Conservation (phyloP, 768 basidiomycete genomes). For the Trametes cubensis region DNA sequence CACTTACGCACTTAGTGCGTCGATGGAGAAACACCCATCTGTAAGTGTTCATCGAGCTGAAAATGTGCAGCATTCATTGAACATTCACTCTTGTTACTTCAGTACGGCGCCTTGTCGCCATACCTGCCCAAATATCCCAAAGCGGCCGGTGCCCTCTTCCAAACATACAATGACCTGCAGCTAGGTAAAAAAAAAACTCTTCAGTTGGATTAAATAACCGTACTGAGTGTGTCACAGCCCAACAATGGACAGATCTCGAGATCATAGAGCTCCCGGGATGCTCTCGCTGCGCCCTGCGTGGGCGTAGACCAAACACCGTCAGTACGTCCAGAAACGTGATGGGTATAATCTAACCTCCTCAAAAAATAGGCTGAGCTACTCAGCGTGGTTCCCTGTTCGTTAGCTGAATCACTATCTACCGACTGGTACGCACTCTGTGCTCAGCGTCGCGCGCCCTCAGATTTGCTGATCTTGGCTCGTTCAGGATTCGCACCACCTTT, state of each 20-base stretch:
- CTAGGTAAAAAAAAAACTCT: slow-evolving; percentile 46
- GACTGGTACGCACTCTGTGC: slow-evolving; percentile 57
- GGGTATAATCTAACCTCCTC: not conserved
- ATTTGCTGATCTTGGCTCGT: not conserved
- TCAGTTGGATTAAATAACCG: not conserved
- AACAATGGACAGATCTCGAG: slow-evolving; percentile 69
- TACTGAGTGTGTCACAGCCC: slow-evolving; percentile 45
- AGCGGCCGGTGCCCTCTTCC: slow-evolving; percentile 63
- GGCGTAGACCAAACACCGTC: slow-evolving; percentile 57
- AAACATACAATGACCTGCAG: slow-evolving; percentile 74
- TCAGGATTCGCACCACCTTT: slow-evolving; percentile 61
- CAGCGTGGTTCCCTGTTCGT: slow-evolving; percentile 66
- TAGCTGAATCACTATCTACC: slow-evolving; percentile 67
- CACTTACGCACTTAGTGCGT: too few species aligned
- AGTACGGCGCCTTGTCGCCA: slow-evolving; percentile 52
- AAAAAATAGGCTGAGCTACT: slow-evolving; percentile 44
- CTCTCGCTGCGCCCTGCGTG: slow-evolving; percentile 59
- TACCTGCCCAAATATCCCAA: slow-evolving; percentile 63
- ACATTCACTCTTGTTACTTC: not conserved
- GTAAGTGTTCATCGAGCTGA: slow-evolving; percentile 18
- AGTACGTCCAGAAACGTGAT: not conserved
- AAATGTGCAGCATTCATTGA: not conserved
- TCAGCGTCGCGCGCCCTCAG: not conserved
- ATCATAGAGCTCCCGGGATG: slow-evolving; percentile 61
- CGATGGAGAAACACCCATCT: slow-evolving; percentile 34